These are phyloP conservation scores for Didymella arachidicola DNA, from an alignment of 2,329 filamentous ascomycete genomes.

Conservation along the genomic window DNA sequence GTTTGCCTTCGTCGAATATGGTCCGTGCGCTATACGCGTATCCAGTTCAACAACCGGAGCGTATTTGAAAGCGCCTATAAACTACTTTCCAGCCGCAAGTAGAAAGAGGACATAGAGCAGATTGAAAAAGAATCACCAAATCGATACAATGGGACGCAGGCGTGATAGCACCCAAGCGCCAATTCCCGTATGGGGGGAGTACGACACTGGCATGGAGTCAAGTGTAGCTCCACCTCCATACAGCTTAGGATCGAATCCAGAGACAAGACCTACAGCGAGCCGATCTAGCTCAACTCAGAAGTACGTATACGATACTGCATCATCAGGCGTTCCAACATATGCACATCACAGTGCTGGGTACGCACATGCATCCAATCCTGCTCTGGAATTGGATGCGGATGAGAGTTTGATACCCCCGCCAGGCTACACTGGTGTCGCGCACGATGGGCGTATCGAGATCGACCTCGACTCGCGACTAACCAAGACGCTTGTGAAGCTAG, in stretches of 20 bases:
- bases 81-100: not conserved
- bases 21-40: slow-evolving; percentile 19
- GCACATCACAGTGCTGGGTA: not conserved
- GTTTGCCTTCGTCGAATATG: not conserved
- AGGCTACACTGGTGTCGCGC: slow-evolving; percentile 25
- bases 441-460: slow-evolving; percentile 38
- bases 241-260: not conserved
- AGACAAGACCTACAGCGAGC: not conserved
- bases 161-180: slow-evolving; percentile 10
- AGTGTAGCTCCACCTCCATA: slow-evolving; percentile 13
- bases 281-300: not conserved
- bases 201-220: slow-evolving; percentile 3
- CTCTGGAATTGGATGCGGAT: slow-evolving; percentile 2
- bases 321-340: not conserved
- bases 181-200: slow-evolving; percentile 11
- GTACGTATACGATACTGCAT: not conserved
- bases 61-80: slow-evolving; percentile 1
- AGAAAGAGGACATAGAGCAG: too few relatives aligned
- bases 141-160: not conserved
- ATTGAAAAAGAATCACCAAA: not conserved
- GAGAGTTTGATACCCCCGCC: slow-evolving; percentile 18
- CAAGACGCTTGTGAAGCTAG: slow-evolving; percentile 30
- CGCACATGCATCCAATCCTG: not conserved
- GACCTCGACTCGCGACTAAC: slow-evolving; percentile 35
- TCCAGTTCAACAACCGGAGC: slow-evolving; percentile 3